Percentiles rank a stretch among this genome's conserved stretches.
Conservation (phyloP, 2,329 filamentous ascomycete genomes). For the Lasiodiplodia gonubiensis region DNA sequence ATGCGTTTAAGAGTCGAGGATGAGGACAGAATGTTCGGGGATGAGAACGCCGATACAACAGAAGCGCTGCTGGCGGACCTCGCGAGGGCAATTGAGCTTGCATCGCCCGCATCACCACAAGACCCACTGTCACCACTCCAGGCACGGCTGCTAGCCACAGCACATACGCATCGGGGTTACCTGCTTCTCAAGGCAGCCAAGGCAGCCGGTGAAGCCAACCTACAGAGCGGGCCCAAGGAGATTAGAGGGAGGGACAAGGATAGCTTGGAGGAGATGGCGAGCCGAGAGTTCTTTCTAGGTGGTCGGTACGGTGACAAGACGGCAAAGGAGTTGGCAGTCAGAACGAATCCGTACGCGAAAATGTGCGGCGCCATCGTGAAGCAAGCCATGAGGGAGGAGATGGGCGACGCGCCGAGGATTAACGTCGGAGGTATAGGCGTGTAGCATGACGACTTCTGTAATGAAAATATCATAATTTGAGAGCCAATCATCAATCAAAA, state of each 20-base stretch:
- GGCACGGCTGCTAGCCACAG: slow-evolving; percentile 69
- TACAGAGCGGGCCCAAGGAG: slow-evolving; percentile 37
- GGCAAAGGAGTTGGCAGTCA: slow-evolving; percentile 62
- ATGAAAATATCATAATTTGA: not conserved
- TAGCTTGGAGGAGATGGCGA: slow-evolving; percentile 61
- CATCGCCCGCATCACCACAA: slow-evolving; percentile 27
- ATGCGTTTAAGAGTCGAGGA: slow-evolving; percentile 68
- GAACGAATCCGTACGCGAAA: slow-evolving; percentile 68
- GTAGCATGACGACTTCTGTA: not conserved
- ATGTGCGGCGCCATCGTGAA: slow-evolving; percentile 67
- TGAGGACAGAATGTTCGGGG: slow-evolving; percentile 32
- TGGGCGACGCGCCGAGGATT: slow-evolving; percentile 34
- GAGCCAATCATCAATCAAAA: slow-evolving; percentile 47
- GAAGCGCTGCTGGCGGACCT: slow-evolving; percentile 61
- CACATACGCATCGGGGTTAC: slow-evolving; percentile 71
- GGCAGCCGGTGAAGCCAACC: slow-evolving; percentile 1
- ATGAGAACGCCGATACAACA: slow-evolving; percentile 39
- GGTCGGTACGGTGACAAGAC: slow-evolving; percentile 63
- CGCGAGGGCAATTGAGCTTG: slow-evolving; percentile 41
- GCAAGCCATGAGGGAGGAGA: slow-evolving; percentile 64
- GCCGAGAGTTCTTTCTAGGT: slow-evolving; percentile 60
- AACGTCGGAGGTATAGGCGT: slow-evolving; percentile 25
- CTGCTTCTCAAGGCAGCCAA: slow-evolving; percentile 49
- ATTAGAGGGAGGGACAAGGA: slow-evolving; percentile 42
- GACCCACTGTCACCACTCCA: slow-evolving; percentile 64